Base-by-base conservation (phyloP, 306 rosid species). In the Ormosia semicastrata region DNA sequence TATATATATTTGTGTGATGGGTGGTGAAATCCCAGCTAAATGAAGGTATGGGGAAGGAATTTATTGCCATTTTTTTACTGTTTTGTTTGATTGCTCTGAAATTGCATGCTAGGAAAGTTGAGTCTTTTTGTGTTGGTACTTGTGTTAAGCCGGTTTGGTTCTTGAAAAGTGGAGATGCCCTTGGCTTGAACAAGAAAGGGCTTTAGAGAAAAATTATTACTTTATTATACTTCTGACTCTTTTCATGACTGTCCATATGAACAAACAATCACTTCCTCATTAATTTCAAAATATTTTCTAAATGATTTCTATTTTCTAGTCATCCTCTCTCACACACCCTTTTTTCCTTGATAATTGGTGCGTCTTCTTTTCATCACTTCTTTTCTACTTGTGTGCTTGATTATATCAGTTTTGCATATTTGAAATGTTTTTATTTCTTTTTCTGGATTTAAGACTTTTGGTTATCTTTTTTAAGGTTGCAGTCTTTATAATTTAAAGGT, bases 401-500 rank as follows among this genome's bases (percentile, higher is more conserved):
- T n/a, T n/a, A n/a, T 46, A 8, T 33, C 64, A 32, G 8, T 66
- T 77, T 36, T 50, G 72, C 39, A 24, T 69, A 24, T 75, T 15
- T 83, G 34, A 15, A 49, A 30, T 17, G 69, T 1, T 17, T 2
- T n/a, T 71, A 6, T 30, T 12, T 8, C n/a, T 6, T 49, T 76
- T 60, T 7, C 10, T 29, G 14, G 12, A 43, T 66, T 4, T 49
- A 12, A 4, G 67, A 65, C 6, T 70, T 76, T 5, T 64, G 59
- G 58, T 56, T 67, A 9, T 8, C 40, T 40, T 79, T 63, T 76
- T 60, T 39, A 37, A 58, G 49, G 67, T 82, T 73, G 15, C 52
- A 58, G 80, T 60, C 59, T 7, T 32, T 64, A 7, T 77, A 39
- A 15, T 81, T 50, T 85, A 80, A 65, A 84, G 62, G 62, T 18